phyloP scores from a whole-genome alignment of 2,329 filamentous ascomycete species.

The Colletotrichum coccodes region DNA sequence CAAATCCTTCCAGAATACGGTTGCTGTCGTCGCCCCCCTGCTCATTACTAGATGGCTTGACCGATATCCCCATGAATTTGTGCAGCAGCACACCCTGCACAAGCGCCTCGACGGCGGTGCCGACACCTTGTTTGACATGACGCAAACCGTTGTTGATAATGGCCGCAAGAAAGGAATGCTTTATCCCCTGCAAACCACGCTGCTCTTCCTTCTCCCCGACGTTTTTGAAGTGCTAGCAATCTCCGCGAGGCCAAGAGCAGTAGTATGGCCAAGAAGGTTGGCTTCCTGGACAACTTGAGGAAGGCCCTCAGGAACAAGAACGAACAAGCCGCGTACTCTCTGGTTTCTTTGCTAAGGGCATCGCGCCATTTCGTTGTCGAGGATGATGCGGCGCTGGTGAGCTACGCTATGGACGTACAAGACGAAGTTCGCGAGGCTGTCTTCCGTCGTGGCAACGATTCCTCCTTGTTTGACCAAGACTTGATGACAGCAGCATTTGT shows the following conservation, averaged over 20 bases:
- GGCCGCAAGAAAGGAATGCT: constrained; percentile 64
- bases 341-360: constrained; percentile 70
- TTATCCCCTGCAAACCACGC: constrained; percentile 70
- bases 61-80: constrained; percentile 72
- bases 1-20: constrained; percentile 70
- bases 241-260: constrained; percentile 71
- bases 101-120: constrained; percentile 72
- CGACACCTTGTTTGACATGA: constrained; percentile 77
- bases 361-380: constrained; percentile 72
- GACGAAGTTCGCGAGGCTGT: constrained; percentile 75
- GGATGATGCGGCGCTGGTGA: constrained; percentile 71
- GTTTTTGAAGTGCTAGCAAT: constrained; percentile 78
- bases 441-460: constrained; percentile 64
- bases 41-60: constrained; percentile 75
- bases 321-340: constrained; percentile 73
- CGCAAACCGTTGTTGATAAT: constrained; percentile 69
- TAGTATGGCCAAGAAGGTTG: constrained; percentile 72
- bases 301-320: constrained; percentile 73
- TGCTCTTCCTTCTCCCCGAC: constrained; percentile 73
- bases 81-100: constrained; percentile 68
- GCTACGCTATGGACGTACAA: constrained; percentile 76
- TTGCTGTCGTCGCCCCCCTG: constrained; percentile 70
- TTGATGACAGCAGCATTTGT: constrained; percentile 75
- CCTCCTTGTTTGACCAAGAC: constrained; percentile 67
- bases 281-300: constrained; percentile 70